These are phyloP conservation scores for Nicotiana tabacum DNA, from an alignment of 257 asterid genomes.

Conservation along the genomic window DNA sequence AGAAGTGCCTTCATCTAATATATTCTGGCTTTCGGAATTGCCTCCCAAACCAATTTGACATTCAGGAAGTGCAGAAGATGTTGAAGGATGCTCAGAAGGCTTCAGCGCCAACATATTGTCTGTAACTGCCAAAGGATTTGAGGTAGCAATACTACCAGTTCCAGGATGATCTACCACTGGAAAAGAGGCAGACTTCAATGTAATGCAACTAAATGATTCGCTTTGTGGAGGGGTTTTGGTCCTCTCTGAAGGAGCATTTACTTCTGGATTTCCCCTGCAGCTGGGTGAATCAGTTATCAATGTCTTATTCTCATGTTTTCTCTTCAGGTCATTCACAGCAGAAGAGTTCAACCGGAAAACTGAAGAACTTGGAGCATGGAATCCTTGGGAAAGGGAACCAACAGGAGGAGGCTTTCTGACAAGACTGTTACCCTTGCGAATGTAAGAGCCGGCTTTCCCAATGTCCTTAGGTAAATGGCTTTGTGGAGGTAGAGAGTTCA, in stretches of 20 bases:
- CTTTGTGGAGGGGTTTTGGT: constrained; percentile 26
- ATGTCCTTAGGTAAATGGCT: constrained; percentile 26
- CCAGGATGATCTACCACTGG: constrained; percentile 27
- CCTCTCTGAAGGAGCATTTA: constrained; percentile 30
- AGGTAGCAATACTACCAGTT: constrained; percentile 20
- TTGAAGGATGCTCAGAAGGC: constrained; percentile 24
- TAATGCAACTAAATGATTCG: constrained; percentile 26
- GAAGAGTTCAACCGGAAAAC: constrained; percentile 28
- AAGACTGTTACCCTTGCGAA: constrained; percentile 81
- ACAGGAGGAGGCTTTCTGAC: constrained; percentile 58
- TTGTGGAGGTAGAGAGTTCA: constrained; percentile 31
- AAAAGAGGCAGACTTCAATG: constrained; percentile 18
- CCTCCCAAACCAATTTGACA: constrained; percentile 35
- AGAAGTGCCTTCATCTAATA: constrained; percentile 33
- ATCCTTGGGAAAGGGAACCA: constrained; percentile 30
- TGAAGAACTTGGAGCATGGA: constrained; percentile 37
- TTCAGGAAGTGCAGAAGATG: constrained; percentile 30
- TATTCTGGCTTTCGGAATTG: constrained; percentile 37
- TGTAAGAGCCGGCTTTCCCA: constrained; percentile 38
- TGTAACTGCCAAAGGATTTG: constrained; percentile 23
- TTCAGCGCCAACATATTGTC: constrained; percentile 3
- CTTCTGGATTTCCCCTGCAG: constrained; percentile 22
- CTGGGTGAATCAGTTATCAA: constrained; percentile 22
- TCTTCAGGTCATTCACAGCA: constrained; percentile 28
- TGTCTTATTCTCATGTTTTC: constrained; percentile 27